Base-by-base conservation (phyloP, 2,329 filamentous ascomycete species). In the Hypocreales sp. region DNA sequence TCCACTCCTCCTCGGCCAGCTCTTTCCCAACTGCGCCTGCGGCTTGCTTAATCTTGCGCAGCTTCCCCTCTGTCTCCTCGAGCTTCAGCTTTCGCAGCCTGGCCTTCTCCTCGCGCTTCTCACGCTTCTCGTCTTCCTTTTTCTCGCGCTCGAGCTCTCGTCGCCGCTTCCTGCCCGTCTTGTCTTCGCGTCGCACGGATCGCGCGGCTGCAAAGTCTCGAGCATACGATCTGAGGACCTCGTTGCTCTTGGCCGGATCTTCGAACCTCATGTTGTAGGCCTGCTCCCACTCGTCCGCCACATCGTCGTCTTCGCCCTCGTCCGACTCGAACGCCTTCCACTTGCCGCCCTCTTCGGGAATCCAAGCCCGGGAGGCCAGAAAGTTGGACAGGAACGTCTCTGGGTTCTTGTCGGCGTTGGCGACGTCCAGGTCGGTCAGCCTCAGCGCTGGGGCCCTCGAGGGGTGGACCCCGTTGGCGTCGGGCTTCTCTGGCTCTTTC, bases 231-330 rank as follows among this genome's bases (percentile, higher is more conserved):
- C 79, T 74, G 18, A 98, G 61, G 26, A 79, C 75, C 53, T 93
- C 83, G 46, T 94, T 94, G 41, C 81, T 75, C 46, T 81, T 84
- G 33, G 68, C 68, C 0, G 90, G 84, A 42, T 95, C 81, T 49
- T 98, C 90, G 45, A 98, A 98, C 19, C 90, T 79, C 55, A 94
- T 58, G 56, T 98, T 98, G 58, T 93, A 98, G 5, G 86, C 86
- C 37, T 80, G 68, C 55, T 98, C 90, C 44, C 87, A 92, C 34
- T 78, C 72, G 24, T 95, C 87, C 15, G 86, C 86, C 24, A 71
- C 66, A 17, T 80, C 73, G 26, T 83, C 63, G 3, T 64, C 82
- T 27, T 93, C 82, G 37, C 90, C 86, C 0, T 94, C 84, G 40
- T 98, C 90, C 0, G 84, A 93, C 46, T 94, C 83, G 31, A 98